A percentile compares a stretch with the other conserved stretches of the same genome.
Evolutionary conservation across 2,329 filamentous ascomycete genomes (phyloP).

Genomic region (Ambrosiella cleistominuta): DNA sequence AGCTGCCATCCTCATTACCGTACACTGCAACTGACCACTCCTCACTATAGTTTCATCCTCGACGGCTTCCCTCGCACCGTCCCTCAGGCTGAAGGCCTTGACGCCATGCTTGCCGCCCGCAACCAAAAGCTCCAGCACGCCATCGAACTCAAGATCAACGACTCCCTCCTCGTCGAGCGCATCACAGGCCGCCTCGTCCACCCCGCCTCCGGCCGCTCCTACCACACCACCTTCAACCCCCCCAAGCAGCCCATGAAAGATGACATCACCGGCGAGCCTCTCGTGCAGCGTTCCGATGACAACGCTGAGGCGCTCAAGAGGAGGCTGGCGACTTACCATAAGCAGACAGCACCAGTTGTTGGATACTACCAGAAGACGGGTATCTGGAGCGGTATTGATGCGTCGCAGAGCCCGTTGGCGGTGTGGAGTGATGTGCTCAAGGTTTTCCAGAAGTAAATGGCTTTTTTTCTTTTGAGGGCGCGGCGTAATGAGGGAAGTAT

Average conservation of each 20-base stretch:
- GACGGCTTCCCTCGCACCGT: conserved; percentile 97
- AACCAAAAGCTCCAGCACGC: conserved; percentile 83
- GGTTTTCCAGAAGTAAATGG: conserved; percentile 45
- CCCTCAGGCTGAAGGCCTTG: conserved; percentile 82
- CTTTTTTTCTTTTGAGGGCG: neutral
- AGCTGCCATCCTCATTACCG: neutral
- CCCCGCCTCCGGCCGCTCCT: conserved; percentile 86
- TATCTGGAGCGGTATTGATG: conserved; percentile 92
- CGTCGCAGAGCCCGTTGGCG: conserved; percentile 84
- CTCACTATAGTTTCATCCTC: conserved; percentile 72
- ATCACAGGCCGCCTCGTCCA: conserved; percentile 94
- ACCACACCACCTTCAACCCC: conserved; percentile 98
- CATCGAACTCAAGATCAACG: conserved; percentile 92
- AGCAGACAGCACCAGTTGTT: conserved; percentile 82
- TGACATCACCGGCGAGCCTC: conserved; percentile 87
- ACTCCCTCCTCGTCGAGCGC: conserved; percentile 77
- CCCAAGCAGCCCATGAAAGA: conserved; percentile 89
- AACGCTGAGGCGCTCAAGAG: conserved; percentile 94
- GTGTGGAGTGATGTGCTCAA: conserved; percentile 88
- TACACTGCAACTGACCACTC: neutral
- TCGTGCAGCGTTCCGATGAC: conserved; percentile 93
- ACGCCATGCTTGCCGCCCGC: conserved; percentile 68
- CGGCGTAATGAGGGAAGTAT: neutral
- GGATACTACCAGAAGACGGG: conserved; percentile 93
- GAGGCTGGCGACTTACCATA: conserved; percentile 81